A percentile compares a stretch with the other conserved stretches of the same genome.
phyloP scores from a whole-genome alignment of 805 yeast species.

The Barnettozyma siamensis region DNA sequence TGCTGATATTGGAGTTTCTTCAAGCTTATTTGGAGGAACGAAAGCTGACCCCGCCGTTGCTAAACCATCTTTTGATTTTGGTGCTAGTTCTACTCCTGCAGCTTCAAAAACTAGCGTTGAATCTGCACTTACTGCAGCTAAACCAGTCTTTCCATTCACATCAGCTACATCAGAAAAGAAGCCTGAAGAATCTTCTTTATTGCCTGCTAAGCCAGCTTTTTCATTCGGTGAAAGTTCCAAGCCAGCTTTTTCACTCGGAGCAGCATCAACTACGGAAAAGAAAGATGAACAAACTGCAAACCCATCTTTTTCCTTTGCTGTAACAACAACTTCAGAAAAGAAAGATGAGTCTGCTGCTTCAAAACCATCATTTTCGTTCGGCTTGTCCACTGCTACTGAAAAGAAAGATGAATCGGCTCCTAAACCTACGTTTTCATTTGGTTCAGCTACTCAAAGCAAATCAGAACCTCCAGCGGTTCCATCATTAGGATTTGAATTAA shows the following conservation, averaged over 20 bases:
- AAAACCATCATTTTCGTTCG: conserved; percentile 4
- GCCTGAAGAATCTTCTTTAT: too few relatives aligned
- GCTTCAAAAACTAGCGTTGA: too few relatives aligned
- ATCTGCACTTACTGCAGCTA: too few relatives aligned
- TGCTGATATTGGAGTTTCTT: neutral
- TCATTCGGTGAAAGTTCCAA: conserved; percentile 13
- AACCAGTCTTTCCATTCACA: conserved; percentile 1
- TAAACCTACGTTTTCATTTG: conserved; percentile 10
- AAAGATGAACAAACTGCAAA: conserved; percentile 9
- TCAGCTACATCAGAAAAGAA: neutral
- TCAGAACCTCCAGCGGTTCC: too few relatives aligned
- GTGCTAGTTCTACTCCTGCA: too few relatives aligned
- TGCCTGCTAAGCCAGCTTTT: conserved; percentile 14
- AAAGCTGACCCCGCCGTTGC: neutral
- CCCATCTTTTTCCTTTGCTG: conserved; percentile 12
- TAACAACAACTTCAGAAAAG: conserved; percentile 6
- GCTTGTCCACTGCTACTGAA: conserved; percentile 1
- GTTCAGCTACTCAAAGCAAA: conserved; percentile 1
- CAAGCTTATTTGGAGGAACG: neutral
- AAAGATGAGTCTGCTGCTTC: conserved; percentile 2
- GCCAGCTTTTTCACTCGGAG: conserved; percentile 11
- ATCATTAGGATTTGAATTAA: too few relatives aligned
- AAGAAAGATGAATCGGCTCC: conserved; percentile 9
- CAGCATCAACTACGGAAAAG: conserved; percentile 1
- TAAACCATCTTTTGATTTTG: conserved; percentile 8